Evolutionary conservation across 495 filamentous ascomycete species (phyloP).

Genomic region (Astrothelium macrocarpum): DNA sequence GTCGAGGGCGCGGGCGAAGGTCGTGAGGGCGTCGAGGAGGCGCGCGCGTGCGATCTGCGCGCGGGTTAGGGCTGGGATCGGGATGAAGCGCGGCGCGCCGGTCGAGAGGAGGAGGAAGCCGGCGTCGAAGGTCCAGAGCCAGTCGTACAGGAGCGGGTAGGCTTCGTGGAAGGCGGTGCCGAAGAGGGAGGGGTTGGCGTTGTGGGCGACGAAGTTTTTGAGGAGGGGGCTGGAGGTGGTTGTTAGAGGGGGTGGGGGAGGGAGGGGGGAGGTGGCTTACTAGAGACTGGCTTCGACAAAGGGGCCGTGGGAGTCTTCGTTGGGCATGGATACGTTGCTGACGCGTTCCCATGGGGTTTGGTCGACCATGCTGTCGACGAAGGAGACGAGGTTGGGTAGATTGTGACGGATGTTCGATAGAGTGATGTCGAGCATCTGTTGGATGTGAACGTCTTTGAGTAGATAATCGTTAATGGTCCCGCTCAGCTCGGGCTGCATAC

Average conservation of each 20-base stretch:
- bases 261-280: constrained; percentile 7
- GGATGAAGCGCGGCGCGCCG: constrained; percentile 45
- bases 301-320: constrained; percentile 19
- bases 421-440: constrained; percentile 31
- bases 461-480: constrained; percentile 31
- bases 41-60: constrained; percentile 45
- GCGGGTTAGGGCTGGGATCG: constrained; percentile 39
- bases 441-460: constrained; percentile 37
- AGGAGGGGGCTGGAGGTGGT: constrained; percentile 34
- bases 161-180: constrained; percentile 47
- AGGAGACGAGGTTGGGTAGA: constrained; percentile 47
- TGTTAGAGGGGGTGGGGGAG: neutral
- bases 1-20: constrained; percentile 43
- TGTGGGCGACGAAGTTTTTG: constrained; percentile 44
- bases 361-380: constrained; percentile 50
- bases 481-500: constrained; percentile 31
- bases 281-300: constrained; percentile 44
- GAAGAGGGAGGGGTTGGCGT: constrained; percentile 43
- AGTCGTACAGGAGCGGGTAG: constrained; percentile 42
- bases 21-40: constrained; percentile 38
- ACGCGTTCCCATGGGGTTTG: constrained; percentile 53
- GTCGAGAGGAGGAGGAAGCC: constrained; percentile 42
- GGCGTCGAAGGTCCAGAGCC: constrained; percentile 48
- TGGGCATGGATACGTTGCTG: constrained; percentile 25
- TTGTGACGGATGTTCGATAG: constrained; percentile 34